These are phyloP conservation scores for Stachybotrys chartarum DNA, from an alignment of 2,329 filamentous ascomycete species.

Conservation along the genomic window DNA sequence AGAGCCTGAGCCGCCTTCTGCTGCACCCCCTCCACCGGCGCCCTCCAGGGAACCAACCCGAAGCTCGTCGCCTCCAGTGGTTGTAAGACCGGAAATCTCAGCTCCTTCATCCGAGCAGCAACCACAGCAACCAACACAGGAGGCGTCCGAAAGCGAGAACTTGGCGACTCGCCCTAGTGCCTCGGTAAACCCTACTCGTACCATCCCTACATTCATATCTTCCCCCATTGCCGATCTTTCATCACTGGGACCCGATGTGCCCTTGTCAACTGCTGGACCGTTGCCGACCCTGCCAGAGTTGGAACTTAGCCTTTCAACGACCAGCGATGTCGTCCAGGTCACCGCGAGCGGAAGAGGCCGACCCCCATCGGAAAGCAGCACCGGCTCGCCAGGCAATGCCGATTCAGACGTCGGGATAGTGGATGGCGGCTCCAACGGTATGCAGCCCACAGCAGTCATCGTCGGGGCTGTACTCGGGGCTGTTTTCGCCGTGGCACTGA, in stretches of 20 bases:
- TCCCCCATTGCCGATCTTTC: background rate
- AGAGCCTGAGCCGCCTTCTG: background rate
- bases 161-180: background rate
- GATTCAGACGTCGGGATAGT: constrained; percentile 5
- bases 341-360: background rate
- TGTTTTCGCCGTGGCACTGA: constrained; percentile 31
- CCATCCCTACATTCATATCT: background rate
- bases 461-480: constrained; percentile 46
- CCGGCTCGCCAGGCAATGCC: background rate
- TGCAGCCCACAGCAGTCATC: constrained; percentile 26
- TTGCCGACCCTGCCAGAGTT: background rate
- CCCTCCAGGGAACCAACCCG: background rate
- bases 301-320: constrained; percentile 8
- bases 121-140: background rate
- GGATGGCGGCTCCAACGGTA: constrained; percentile 3
- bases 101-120: background rate
- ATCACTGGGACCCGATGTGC: background rate
- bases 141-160: background rate
- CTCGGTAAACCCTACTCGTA: background rate
- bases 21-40: background rate
- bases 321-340: constrained; percentile 6
- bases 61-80: background rate
- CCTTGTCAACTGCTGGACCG: background rate
- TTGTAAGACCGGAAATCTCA: background rate
- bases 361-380: background rate